phyloP scores from a whole-genome alignment of 495 filamentous ascomycete species.

The Penicillium tannophilum region DNA sequence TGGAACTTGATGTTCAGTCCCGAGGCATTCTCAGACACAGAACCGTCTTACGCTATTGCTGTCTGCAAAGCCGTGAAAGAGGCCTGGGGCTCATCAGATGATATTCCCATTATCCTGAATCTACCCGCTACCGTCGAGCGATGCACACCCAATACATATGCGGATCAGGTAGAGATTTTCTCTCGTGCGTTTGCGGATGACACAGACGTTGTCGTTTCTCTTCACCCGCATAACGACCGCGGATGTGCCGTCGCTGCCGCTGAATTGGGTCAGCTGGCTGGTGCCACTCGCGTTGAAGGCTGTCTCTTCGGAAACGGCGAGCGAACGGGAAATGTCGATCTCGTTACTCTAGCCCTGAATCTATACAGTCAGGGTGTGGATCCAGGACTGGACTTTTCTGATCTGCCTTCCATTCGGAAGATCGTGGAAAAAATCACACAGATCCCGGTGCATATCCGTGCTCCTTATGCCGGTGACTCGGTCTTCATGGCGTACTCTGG shows the following conservation, averaged over 20 bases:
- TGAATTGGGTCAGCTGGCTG: constrained; percentile 86
- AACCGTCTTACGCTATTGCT: constrained; percentile 69
- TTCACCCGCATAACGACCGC: constrained; percentile 87
- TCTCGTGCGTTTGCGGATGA: constrained; percentile 56
- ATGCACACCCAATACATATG: constrained; percentile 85
- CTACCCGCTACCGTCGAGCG: constrained; percentile 88
- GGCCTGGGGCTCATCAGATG: constrained; percentile 74
- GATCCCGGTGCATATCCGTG: constrained; percentile 78
- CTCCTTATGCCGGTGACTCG: constrained; percentile 80
- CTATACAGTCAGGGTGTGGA: constrained; percentile 87
- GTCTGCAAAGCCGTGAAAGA: constrained; percentile 85
- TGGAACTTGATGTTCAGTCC: constrained; percentile 89
- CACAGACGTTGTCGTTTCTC: constrained; percentile 68
- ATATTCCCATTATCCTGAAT: constrained; percentile 87
- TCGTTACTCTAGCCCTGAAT: constrained; percentile 87
- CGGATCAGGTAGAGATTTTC: constrained; percentile 91
- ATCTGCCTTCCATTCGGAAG: constrained; percentile 74
- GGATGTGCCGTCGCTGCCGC: constrained; percentile 80
- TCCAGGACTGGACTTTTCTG: constrained; percentile 78
- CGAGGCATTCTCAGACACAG: constrained; percentile 83
- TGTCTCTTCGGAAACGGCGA: constrained; percentile 91
- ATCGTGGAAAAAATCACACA: constrained; percentile 81
- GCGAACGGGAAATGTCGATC: constrained; percentile 88
- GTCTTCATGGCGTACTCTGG: constrained; percentile 86
- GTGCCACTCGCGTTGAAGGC: constrained; percentile 83